Evolutionary conservation across 2,329 filamentous ascomycete species (phyloP), one percentile per base, ranked within the genome.

Genomic region (Penicillium janthinellum): DNA sequence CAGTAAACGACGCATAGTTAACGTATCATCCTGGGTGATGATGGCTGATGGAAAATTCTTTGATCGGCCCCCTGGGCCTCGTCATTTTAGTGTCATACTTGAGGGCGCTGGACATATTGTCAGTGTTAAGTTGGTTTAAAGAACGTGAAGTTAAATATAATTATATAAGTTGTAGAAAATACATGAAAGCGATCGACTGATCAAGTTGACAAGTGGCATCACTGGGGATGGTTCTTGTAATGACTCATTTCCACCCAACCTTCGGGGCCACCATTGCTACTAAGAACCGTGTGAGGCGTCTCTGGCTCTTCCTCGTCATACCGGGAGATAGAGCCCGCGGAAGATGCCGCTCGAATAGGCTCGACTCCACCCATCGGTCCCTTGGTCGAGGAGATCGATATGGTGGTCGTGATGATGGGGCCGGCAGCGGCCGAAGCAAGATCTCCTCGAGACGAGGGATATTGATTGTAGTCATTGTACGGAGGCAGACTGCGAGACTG

Each of bases 391-490:
- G 60, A 62, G 5, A 64, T 50, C 14, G 57, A 60, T 25, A 64
- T 64, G 15, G 63, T 65, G 5, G 63, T 65, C 2, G 63, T 65
- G 42, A 65, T 44, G 15, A 65, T 39, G 11, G 63, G 61, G 22
- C 59, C 61, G 3, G 64, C 53, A 56, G 58, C 53, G 15, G 45
- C 34, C 1, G 61, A 59, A 3, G 61, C 59, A 25, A 50, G 62
- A 51, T 54, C 52, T 25, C 54, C 52, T 14, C 41, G 35, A 14
- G 51, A 57, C 3, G 61, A 61, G 12, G 28, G 39, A 42, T 62
- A 60, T n/a, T 61, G 51, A 11, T 58, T 52, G 20, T 61, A 58
- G 8, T 12, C 20, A 15, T 55, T 52, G 15, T 60, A 59, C 3
- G 56, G 38, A 8, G 48, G 49, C 5, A 52, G 52, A 17, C 52